Percentiles rank a stretch among this genome's conserved stretches.
These are phyloP conservation scores for Boletus speciosus DNA, from an alignment of 768 basidiomycete genomes.

Conservation along the genomic window DNA sequence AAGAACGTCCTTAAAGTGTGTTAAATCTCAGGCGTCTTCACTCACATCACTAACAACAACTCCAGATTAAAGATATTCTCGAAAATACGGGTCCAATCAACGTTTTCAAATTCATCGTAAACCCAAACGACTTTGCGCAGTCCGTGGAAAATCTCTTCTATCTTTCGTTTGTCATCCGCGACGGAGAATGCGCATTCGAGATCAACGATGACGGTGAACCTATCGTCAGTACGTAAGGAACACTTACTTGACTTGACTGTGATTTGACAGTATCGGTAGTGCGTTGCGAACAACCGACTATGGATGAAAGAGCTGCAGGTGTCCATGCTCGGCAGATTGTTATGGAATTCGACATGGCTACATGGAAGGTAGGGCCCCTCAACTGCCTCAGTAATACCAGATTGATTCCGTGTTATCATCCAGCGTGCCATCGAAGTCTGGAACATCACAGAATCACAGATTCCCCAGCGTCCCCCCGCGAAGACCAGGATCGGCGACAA, in stretches of 20 bases:
- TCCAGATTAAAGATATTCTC: conserved; percentile 62
- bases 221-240: conserved; percentile 57
- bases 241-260: background rate
- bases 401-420: background rate
- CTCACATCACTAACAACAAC: background rate
- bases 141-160: conserved; percentile 97
- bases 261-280: conserved; percentile 35
- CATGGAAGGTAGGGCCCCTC: conserved; percentile 67
- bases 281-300: conserved; percentile 58
- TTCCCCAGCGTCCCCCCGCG: conserved; percentile 69
- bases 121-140: conserved; percentile 88
- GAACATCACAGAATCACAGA: conserved; percentile 68
- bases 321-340: conserved; percentile 81
- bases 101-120: conserved; percentile 82
- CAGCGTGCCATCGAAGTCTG: conserved; percentile 88
- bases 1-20: conserved; percentile 77
- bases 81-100: conserved; percentile 54
- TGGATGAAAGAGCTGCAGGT: conserved; percentile 60
- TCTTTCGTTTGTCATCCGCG: conserved; percentile 86
- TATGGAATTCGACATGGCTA: conserved; percentile 85
- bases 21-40: background rate
- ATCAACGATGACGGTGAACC: conserved; percentile 66
- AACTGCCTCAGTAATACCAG: background rate
- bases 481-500: conserved; percentile 55
- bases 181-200: conserved; percentile 77